phyloP scores from a whole-genome alignment of 2,329 filamentous ascomycete species.

The Colletotrichum sp. region DNA sequence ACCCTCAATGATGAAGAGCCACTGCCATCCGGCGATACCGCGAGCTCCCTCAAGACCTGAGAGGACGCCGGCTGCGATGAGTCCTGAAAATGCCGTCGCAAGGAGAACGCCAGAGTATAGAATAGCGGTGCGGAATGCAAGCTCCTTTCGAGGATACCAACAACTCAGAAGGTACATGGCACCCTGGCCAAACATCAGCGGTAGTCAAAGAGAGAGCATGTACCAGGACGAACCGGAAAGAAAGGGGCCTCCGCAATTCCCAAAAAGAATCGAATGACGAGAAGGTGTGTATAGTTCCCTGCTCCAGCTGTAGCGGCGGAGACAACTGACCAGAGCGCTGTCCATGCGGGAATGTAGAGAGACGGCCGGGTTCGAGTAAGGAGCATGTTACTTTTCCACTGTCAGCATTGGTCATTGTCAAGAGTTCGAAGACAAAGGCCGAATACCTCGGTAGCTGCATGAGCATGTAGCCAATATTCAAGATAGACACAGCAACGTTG shows the following conservation, averaged over 20 bases:
- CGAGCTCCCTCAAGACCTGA: neutral
- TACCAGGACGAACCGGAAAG: neutral
- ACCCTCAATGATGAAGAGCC: neutral
- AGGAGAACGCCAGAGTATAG: neutral
- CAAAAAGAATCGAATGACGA: neutral
- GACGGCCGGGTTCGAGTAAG: constrained; percentile 12
- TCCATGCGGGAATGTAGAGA: constrained; percentile 22
- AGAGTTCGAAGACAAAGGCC: neutral
- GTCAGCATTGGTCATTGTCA: neutral
- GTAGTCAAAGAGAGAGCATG: neutral
- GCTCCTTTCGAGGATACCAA: constrained; percentile 74
- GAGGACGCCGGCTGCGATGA: constrained; percentile 23
- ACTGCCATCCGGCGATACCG: neutral
- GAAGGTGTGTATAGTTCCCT: neutral
- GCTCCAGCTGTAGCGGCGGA: constrained; percentile 4
- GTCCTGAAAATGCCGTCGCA: neutral
- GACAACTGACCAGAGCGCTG: neutral
- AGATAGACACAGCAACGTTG: neutral
- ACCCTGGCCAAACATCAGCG: neutral
- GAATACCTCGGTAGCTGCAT: neutral
- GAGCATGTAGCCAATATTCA: neutral
- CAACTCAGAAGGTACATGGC: constrained; percentile 59
- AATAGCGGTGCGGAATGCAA: constrained; percentile 53
- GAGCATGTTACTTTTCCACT: constrained; percentile 20
- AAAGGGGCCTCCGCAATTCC: constrained; percentile 1